Conservation (phyloP, 805 yeast species). For the Kazachstania bromeliacearum region DNA sequence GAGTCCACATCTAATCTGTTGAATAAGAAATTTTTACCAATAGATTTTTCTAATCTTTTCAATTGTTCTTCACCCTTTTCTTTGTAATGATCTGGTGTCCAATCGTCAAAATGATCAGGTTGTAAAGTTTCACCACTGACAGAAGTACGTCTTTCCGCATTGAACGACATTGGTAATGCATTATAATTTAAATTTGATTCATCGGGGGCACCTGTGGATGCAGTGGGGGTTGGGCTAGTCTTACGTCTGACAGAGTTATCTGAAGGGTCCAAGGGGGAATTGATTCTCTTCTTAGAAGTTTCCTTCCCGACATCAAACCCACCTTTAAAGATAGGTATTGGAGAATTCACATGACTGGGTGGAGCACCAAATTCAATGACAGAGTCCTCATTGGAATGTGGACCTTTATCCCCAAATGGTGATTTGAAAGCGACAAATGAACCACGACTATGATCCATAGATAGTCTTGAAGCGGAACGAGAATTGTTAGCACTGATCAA, state of each 20-base stretch:
- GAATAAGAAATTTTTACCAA: constrained; percentile 77
- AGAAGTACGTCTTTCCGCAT: constrained; percentile 77
- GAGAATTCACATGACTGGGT: not conserved
- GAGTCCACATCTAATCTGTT: constrained; percentile 73
- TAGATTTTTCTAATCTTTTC: constrained; percentile 55
- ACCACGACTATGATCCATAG: constrained; percentile 4
- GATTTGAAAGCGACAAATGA: constrained; percentile 38
- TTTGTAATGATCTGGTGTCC: constrained; percentile 58
- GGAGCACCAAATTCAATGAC: no score
- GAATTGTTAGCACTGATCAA: no score
- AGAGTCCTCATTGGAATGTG: constrained; percentile 36
- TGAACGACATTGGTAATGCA: constrained; percentile 37
- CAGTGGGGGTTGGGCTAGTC: not conserved
- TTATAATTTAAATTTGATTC: not conserved
- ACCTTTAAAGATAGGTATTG: constrained; percentile 3
- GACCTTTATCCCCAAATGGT: constrained; percentile 57
- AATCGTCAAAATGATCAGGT: constrained; percentile 62
- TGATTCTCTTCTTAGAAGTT: constrained; percentile 2
- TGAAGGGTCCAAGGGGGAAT: constrained; percentile 5
- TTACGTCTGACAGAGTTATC: not conserved
- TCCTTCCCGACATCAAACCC: constrained; percentile 3
- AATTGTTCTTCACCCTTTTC: constrained; percentile 56
- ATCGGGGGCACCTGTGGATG: not conserved
- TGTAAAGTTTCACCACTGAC: constrained; percentile 84
- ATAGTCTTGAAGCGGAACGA: not conserved